These are phyloP conservation scores for Lepidium sativum DNA, from an alignment of 345 rosid species.

Conservation along the genomic window DNA sequence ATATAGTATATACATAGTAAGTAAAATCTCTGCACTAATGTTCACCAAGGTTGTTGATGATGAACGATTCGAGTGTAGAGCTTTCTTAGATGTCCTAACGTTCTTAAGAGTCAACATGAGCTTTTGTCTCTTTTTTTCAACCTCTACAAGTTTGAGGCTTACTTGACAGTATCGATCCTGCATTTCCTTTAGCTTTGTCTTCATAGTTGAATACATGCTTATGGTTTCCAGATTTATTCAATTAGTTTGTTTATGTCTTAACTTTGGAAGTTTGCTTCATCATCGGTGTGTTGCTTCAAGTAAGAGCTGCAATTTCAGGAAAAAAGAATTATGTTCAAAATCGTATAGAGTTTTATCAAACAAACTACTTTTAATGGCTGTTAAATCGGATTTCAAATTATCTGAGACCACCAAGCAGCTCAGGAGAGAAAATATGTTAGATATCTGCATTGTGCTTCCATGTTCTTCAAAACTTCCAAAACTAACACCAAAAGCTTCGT, in stretches of 20 bases:
- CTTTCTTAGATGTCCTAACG: slow-evolving; percentile 59
- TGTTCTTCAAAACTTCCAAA: slow-evolving; percentile 53
- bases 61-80: slow-evolving; percentile 32
- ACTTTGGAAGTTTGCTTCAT: slow-evolving; percentile 82
- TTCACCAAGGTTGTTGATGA: slow-evolving; percentile 50
- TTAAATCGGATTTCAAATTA: slow-evolving; percentile 51
- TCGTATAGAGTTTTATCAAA: slow-evolving; percentile 67
- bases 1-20: slow-evolving; percentile 10
- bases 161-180: slow-evolving; percentile 86
- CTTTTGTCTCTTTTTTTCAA: slow-evolving; percentile 95
- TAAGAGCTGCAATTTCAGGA: slow-evolving; percentile 54
- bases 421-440: slow-evolving; percentile 53
- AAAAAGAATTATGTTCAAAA: background rate
- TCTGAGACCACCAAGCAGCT: slow-evolving; percentile 50
- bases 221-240: slow-evolving; percentile 67
- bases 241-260: slow-evolving; percentile 88
- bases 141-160: slow-evolving; percentile 95
- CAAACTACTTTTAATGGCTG: slow-evolving; percentile 54
- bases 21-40: slow-evolving; percentile 16
- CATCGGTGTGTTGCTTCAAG: slow-evolving; percentile 67
- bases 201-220: slow-evolving; percentile 54
- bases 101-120: slow-evolving; percentile 92
- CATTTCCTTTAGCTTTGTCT: slow-evolving; percentile 85
- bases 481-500: slow-evolving; percentile 59
- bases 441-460: slow-evolving; percentile 42